These are phyloP conservation scores for Lactarius hatsudake DNA, from an alignment of 768 basidiomycete genomes.

Conservation along the genomic window DNA sequence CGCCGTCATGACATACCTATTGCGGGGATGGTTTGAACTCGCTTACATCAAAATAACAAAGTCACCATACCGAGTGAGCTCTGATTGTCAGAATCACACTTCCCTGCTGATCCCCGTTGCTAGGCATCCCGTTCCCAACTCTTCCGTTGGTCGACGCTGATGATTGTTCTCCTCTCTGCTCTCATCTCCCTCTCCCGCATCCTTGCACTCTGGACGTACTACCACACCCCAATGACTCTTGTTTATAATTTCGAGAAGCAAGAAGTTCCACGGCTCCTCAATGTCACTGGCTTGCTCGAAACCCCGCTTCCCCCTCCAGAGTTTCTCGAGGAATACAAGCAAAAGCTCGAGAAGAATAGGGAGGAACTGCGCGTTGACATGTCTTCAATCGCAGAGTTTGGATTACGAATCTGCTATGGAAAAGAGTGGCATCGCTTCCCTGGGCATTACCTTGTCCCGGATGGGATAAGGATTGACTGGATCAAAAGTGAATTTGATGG, in stretches of 20 bases:
- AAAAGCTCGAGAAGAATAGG: conserved; percentile 36
- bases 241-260: conserved; percentile 65
- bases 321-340: conserved; percentile 38
- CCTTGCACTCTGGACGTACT: conserved; percentile 81
- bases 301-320: conserved; percentile 42
- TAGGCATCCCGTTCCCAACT: conserved; percentile 76
- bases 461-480: conserved; percentile 79
- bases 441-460: conserved; percentile 83
- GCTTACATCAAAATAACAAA: conserved; percentile 71
- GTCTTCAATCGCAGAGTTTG: conserved; percentile 61
- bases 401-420: conserved; percentile 77
- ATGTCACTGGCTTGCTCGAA: conserved; percentile 62
- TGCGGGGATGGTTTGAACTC: conserved; percentile 84
- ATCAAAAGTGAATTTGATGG: conserved; percentile 91
- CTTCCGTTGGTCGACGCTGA: conserved; percentile 74
- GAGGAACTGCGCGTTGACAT: conserved; percentile 58
- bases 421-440: conserved; percentile 98
- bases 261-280: conserved; percentile 82
- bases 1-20: conserved; percentile 79
- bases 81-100: conserved; percentile 6
- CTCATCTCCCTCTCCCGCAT: conserved; percentile 78
- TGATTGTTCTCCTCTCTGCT: conserved; percentile 60
- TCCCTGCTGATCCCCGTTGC: conserved; percentile 14
- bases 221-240: conserved; percentile 82
- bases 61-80: conserved; percentile 78